Evolutionary conservation across 2,329 filamentous ascomycete species (phyloP), one percentile per base, ranked within the genome.

Genomic region (Pyricularia grisea): DNA sequence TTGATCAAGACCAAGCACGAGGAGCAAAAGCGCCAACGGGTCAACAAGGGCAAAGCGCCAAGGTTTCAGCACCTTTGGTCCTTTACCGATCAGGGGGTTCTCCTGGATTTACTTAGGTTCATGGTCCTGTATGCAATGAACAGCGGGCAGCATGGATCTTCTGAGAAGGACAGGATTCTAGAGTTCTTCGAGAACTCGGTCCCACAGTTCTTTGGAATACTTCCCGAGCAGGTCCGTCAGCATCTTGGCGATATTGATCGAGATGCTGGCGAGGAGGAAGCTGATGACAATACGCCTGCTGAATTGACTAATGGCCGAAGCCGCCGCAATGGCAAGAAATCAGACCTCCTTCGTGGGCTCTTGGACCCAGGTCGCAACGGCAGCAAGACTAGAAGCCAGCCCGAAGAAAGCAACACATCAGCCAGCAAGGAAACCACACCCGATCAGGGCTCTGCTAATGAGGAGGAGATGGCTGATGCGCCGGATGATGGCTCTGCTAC

Each of bases 1-100:
- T 90, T 95, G 70, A 94, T 98, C 76, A 93, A 95, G 79, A 93
- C 92, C 67, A 96, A 93, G 78, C 91, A 94, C 73, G 94, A 98
- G 77, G 94, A 97, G 79, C 92, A 94, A 77, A 90, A 92, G 75
- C 91, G 92, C 67, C 83, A 89, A 73, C 87, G 90, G 71, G 86
- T 85, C 72, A 84, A 88, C 66, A 88, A 85, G 76, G 83, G 83
- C 73, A 87, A 86, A 70, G 83, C 87, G 6, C 84, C 87, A 20
- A 87, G 86, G 65, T 87, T 90, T 75, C 94, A 97, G 77, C 91
- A 93, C 76, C 83, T 88, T 64, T 94, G 91, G 81, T 83, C 85
- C 23, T 93, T 97, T 74, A 81, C 85, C 33, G 91, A 94, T 74
- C 85, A 88, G 72, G 88, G 89, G 66, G 87, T 93, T 14, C 81